A percentile compares a stretch with the other conserved stretches of the same genome.
Conservation (phyloP, 345 rosid species). For the thale cress (Arabidopsis thaliana) region DNA sequence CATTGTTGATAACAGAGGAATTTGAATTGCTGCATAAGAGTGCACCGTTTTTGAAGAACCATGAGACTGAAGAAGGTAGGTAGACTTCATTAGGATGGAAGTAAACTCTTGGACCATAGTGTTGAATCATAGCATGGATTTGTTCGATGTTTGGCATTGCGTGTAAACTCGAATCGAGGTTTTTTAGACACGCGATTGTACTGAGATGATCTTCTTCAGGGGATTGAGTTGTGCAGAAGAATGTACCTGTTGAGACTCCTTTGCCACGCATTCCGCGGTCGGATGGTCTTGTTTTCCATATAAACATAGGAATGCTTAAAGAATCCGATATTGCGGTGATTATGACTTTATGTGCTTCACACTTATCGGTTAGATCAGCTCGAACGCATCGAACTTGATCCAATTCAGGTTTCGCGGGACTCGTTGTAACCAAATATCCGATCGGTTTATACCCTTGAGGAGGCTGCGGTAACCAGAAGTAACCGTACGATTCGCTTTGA, state of each 20-base stretch:
- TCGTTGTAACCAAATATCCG: slow-evolving; percentile 73
- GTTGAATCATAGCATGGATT: slow-evolving; percentile 64
- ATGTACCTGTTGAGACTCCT: slow-evolving; percentile 79
- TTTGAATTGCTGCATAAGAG: slow-evolving; percentile 49
- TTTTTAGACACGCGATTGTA: slow-evolving; percentile 64
- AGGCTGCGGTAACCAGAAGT: slow-evolving; percentile 82
- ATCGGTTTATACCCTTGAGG: slow-evolving; percentile 71
- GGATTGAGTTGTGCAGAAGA: slow-evolving; percentile 56
- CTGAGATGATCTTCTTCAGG: slow-evolving; percentile 53
- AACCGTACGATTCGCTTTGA: slow-evolving; percentile 53
- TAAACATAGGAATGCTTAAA: slow-evolving; percentile 52
- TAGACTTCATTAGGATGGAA: slow-evolving; percentile 54
- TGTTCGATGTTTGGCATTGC: slow-evolving; percentile 84
- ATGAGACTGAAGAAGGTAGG: slow-evolving; percentile 57
- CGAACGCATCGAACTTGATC: slow-evolving; percentile 80
- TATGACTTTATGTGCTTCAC: slow-evolving; percentile 55
- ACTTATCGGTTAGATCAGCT: slow-evolving; percentile 68
- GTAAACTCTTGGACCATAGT: slow-evolving; percentile 81
- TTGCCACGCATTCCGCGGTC: slow-evolving; percentile 68
- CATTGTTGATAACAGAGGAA: slow-evolving; percentile 46
- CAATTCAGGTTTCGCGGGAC: slow-evolving; percentile 58
- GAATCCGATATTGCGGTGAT: slow-evolving; percentile 45
- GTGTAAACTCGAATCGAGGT: slow-evolving; percentile 57
- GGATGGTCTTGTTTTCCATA: slow-evolving; percentile 75
- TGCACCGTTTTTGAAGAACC: slow-evolving; percentile 65